Base-by-base conservation (phyloP, 202 grass and related monocot species). In the Cymbopogon flexuosus region DNA sequence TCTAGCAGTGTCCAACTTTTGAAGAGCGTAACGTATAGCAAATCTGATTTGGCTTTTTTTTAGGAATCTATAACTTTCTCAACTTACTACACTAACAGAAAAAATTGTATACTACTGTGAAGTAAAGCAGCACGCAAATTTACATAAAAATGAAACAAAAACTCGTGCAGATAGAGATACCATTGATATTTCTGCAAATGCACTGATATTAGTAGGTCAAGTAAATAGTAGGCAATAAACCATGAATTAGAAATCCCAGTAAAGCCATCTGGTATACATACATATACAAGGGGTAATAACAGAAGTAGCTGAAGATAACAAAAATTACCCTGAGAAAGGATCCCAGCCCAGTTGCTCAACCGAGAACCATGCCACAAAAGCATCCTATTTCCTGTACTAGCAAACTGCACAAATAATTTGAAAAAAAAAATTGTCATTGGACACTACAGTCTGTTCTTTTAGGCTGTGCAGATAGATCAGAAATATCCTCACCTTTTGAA, bases 351-450 rank as follows among this genome's bases (percentile, higher is more conserved):
- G 62, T 97, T 97, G 65, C 85, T 90, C 79, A 97, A 90, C 60
- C 94, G 72, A 81, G 94, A 94, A 85, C 91, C 94, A 92, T 97
- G 94, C 94, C 94, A 97, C 68, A 97, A 83, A 94, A 97, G 94
- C 94, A 92, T 94, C 73, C 89, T 91, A 85, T 97, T 94, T 84
- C 85, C 79, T 62, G 83, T 62, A 65, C 62, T 75, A 78, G 89
- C 85, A 88, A 90, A 93, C 94, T 97, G 85, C 72, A 87, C 37
- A 9, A 49, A 92, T 8, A 61, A 62, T 60, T 56, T 54, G 10
- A 47, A 79, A 57, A 68, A 79, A 57, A 68, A 68, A 70, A 65
- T 52, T 75, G 29, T 63, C 46, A 33, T 57, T 7, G 18, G 49
- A n/a, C 5, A 52, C 49, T 52, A 57, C 7, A 56, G 8, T 10